phyloP scores from a whole-genome alignment of 345 rosid genomes.

The Salix udensis region DNA sequence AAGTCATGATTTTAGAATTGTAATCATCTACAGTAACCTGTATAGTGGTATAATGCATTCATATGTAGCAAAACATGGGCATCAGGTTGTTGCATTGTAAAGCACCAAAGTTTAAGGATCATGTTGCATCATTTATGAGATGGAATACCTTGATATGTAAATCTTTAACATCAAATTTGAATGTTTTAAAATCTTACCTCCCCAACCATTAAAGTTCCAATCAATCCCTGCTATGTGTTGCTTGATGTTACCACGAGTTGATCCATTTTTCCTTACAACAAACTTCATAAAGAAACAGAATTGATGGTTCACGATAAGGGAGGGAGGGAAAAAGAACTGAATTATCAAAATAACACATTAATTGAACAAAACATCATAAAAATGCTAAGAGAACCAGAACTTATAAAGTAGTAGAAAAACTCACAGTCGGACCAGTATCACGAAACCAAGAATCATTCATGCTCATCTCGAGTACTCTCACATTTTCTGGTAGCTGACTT shows the following conservation, averaged over 20 bases:
- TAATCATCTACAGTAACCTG: background rate
- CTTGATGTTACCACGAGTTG: conserved; percentile 20
- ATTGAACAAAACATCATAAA: background rate
- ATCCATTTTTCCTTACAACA: conserved; percentile 40
- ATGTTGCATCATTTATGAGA: background rate
- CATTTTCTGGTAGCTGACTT: conserved; percentile 56
- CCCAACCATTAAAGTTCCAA: conserved; percentile 90
- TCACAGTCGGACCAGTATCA: conserved; percentile 91
- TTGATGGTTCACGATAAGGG: background rate
- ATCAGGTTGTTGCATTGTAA: background rate
- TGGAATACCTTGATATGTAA: background rate
- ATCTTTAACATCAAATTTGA: background rate
- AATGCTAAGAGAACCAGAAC: background rate
- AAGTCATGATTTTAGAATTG: background rate
- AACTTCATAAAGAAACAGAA: conserved; percentile 37
- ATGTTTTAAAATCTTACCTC: conserved; percentile 48
- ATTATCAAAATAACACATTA: background rate
- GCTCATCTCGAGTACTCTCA: conserved; percentile 87
- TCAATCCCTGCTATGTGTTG: conserved; percentile 73
- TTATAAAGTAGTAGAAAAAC: conserved; percentile 15
- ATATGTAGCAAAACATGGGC: background rate
- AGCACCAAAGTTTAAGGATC: too few relatives aligned
- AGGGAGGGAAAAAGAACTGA: background rate
- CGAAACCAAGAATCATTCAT: conserved; percentile 98
- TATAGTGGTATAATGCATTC: background rate